Evolutionary conservation across 2,329 filamentous ascomycete genomes (phyloP), one percentile per base, ranked within the genome.

Genomic region (Trichoderma citrinoviride): DNA sequence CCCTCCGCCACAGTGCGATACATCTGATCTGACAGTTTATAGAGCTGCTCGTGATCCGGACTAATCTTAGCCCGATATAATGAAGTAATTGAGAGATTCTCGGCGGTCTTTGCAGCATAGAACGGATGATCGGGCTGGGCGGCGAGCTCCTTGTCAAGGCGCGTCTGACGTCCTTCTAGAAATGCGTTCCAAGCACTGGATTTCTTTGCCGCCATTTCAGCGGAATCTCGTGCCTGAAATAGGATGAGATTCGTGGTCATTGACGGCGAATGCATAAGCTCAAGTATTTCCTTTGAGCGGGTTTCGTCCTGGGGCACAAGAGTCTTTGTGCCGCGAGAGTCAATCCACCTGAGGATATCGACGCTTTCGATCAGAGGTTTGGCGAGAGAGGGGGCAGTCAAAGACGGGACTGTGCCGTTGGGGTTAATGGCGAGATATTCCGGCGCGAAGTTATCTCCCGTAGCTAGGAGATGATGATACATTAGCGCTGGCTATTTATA

Each of bases 401-500:
- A 66, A 3, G 67, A 65, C 3, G 68, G 68, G 12, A 70, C 60
- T 2, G 67, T 70, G 47, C 66, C 68, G 21, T 67, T 63, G 15
- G 65, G 62, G 47, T 70, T 70, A 19, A 70, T 66, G 17, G 64
- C 54, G 46, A 70, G 65, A 40, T 70, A 70, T n/a, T 67, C 55
- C 15, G 66, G 67, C 1, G 57, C 66, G 43, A 70, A 69, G 40
- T 70, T 70, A 15, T 69, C 66, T 3, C 66, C 68, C 8, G 63
- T 40, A 29, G 40, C 58, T 61, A 25, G n/a, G n/a, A 3, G n/a
- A 5, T 7, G 15, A 14, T 25, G 8, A 12, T 7, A 27, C 37
- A 29, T 58, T 37, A 58, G 55, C n/a, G 2, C 19, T 5, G 3
- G 23, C 3, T 8, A 10, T 8, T 3, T 17, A 8, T 7, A 7